A percentile compares a stretch with the other conserved stretches of the same genome.
Conservation (phyloP, 1,139 yeast genomes). For the Diutina catenulata region DNA sequence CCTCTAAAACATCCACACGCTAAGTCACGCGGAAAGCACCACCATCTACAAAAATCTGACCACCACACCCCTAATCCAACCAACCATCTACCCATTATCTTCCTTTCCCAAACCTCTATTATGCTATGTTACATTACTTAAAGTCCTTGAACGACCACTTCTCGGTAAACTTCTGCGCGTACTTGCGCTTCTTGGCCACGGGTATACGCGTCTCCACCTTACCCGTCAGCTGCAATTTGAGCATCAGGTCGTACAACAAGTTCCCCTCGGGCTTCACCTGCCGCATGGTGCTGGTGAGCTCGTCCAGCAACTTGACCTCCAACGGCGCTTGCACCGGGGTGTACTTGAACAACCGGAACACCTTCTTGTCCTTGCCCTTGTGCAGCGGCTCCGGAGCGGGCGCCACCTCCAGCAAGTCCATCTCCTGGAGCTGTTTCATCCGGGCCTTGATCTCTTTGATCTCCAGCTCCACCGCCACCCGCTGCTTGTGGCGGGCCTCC, state of each 20-base stretch:
- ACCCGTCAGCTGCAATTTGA: constrained; percentile 73
- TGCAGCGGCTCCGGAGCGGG: constrained; percentile 11
- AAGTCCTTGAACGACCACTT: constrained; percentile 82
- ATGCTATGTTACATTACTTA: constrained; percentile 26
- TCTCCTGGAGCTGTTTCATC: constrained; percentile 44
- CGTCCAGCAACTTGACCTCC: constrained; percentile 85
- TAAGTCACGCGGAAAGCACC: too few species aligned
- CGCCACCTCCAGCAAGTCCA: constrained; percentile 27
- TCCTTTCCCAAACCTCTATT: neutral
- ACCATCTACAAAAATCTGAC: too few species aligned
- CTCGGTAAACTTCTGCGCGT: constrained; percentile 28
- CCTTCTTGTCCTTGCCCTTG: constrained; percentile 12
- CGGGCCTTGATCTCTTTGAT: constrained; percentile 46
- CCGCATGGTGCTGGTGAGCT: constrained; percentile 75
- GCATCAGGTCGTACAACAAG: constrained; percentile 70
- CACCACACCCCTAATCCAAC: too few species aligned
- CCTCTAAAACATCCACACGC: too few species aligned
- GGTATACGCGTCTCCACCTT: constrained; percentile 75
- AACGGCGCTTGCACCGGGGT: constrained; percentile 38
- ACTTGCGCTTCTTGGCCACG: constrained; percentile 51
- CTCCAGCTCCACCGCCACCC: constrained; percentile 41
- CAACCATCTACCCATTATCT: neutral
- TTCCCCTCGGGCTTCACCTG: constrained; percentile 87
- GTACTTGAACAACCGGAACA: neutral
- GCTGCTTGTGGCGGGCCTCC: constrained; percentile 54